phyloP scores from a whole-genome alignment of 2,329 filamentous ascomycete species.

The Clonostachys solani region DNA sequence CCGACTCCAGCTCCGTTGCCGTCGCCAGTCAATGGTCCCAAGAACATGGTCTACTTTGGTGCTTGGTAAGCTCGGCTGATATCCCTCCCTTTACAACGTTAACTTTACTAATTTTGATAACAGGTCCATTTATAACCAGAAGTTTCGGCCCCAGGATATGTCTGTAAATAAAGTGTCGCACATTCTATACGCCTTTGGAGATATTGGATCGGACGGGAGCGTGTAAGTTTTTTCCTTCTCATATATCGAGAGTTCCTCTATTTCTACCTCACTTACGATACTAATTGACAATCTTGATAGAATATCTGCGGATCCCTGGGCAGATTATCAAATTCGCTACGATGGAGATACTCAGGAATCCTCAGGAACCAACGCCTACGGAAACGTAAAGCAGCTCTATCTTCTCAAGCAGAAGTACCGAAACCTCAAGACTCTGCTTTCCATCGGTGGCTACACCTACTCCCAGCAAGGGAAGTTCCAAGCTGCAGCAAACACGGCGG shows the following conservation, averaged over 20 bases:
- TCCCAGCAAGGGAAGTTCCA: constrained; percentile 68
- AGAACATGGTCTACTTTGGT: too few species aligned
- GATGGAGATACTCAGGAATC: background rate
- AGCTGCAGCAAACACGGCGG: constrained; percentile 64
- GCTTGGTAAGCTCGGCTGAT: too few species aligned
- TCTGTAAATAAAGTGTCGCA: constrained; percentile 68
- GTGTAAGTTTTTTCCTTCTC: constrained; percentile 26
- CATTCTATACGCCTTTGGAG: constrained; percentile 58
- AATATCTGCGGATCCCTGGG: background rate
- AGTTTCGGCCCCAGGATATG: constrained; percentile 67
- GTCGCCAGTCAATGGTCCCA: too few species aligned
- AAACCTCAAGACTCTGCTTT: constrained; percentile 79
- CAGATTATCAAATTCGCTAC: background rate
- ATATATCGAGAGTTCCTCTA: background rate
- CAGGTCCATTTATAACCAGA: constrained; percentile 63
- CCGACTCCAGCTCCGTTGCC: too few species aligned
- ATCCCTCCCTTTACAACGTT: too few species aligned
- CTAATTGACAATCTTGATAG: background rate
- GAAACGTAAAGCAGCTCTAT: constrained; percentile 84
- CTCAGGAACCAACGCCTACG: constrained; percentile 63
- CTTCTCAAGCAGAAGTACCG: constrained; percentile 78
- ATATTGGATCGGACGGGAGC: constrained; percentile 38
- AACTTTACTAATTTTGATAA: background rate
- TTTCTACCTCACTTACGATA: background rate
- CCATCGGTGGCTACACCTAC: constrained; percentile 91